These are phyloP conservation scores for Euphorbia tirucalli DNA, from an alignment of 345 rosid species.

Conservation along the genomic window DNA sequence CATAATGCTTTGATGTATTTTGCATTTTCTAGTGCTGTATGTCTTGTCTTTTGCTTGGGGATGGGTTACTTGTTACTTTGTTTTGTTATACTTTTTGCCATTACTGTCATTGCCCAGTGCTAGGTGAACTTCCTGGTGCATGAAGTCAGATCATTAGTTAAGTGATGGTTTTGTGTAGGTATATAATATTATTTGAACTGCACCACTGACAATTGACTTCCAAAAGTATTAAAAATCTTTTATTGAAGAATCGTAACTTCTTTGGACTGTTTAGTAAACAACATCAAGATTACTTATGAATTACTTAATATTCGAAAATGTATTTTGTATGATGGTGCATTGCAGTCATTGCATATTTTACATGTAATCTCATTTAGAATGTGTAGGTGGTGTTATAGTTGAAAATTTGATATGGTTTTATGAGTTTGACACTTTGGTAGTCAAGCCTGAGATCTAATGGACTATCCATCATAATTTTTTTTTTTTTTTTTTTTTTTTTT, in stretches of 20 bases:
- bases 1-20: slow-evolving; percentile 18
- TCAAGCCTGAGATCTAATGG: background rate
- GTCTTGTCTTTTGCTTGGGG: slow-evolving; percentile 4
- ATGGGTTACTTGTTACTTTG: slow-evolving; percentile 4
- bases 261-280: background rate
- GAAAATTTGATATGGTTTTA: background rate
- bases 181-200: background rate
- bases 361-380: background rate
- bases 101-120: background rate
- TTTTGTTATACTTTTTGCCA: slow-evolving; percentile 9
- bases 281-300: background rate
- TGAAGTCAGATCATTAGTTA: background rate
- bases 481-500: too few relatives aligned
- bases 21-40: slow-evolving; percentile 10
- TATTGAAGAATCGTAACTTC: slow-evolving; percentile 1
- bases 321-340: background rate
- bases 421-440: background rate
- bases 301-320: background rate
- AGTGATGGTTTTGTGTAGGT: background rate
- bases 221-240: background rate
- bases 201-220: background rate
- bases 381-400: background rate
- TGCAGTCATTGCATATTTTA: background rate
- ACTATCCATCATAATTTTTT: too few relatives aligned
- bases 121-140: background rate